Evolutionary conservation across 768 basidiomycete genomes (phyloP).

Genomic region (Coprinopsis strossmayeri): DNA sequence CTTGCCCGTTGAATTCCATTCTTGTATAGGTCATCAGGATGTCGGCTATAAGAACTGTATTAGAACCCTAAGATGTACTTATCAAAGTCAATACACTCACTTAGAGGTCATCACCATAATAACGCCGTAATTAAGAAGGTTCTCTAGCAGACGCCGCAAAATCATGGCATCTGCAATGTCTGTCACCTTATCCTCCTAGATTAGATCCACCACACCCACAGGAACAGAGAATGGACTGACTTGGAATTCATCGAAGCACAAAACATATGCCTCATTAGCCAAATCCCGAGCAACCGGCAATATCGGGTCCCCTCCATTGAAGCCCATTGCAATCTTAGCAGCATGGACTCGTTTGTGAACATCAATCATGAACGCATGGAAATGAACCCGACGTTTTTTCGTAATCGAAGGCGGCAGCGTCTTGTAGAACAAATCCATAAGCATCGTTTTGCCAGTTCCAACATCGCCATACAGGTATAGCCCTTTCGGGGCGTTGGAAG

Average conservation of each 20-base stretch:
- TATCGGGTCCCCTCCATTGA: conserved; percentile 73
- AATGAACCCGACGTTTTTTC: conserved; percentile 87
- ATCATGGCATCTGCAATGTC: conserved; percentile 99
- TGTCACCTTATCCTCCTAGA: conserved; percentile 53
- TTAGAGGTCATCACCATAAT: conserved; percentile 97
- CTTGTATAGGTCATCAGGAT: conserved; percentile 96
- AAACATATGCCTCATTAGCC: conserved; percentile 73
- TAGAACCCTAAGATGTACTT: conserved; percentile 3
- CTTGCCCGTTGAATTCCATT: conserved; percentile 96
- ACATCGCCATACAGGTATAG: conserved; percentile 96
- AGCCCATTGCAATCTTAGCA: conserved; percentile 66
- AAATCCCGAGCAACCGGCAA: conserved; percentile 82
- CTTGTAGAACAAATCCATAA: conserved; percentile 96
- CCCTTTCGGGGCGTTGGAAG: conserved; percentile 65
- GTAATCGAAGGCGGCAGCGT: conserved; percentile 63
- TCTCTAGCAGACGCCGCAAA: conserved; percentile 80
- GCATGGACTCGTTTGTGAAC: conserved; percentile 91
- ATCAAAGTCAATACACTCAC: conserved; percentile 37
- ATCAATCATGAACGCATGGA: conserved; percentile 99
- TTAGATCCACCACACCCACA: conserved; percentile 2
- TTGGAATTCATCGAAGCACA: conserved; percentile 99
- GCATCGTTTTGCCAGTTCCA: conserved; percentile 97
- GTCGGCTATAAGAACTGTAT: conserved; percentile 54
- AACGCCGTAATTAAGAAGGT: conserved; percentile 82
- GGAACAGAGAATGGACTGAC: conserved; percentile 28